Evolutionary conservation across 495 filamentous ascomycete genomes (phyloP), one percentile per base, ranked within the genome.

Genomic region (Tuber umbilicatum): DNA sequence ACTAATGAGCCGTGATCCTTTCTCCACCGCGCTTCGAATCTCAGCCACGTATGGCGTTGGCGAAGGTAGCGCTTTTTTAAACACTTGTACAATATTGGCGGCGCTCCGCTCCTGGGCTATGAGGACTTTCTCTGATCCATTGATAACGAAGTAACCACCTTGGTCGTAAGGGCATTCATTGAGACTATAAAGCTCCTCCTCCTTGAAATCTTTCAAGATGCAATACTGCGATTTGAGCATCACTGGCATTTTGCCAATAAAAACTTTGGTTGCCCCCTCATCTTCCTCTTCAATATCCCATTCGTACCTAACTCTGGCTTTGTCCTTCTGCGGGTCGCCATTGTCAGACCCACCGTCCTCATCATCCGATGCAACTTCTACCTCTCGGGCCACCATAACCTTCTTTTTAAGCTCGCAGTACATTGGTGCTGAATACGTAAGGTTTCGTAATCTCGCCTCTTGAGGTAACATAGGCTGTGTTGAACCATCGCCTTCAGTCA

Each of bases 111-210:
- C 95, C 83, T 99, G 95, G 1, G 96, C 96, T 75, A 99, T 98
- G 75, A 99, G 84, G 35, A 99, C 95, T 87, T 99, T 99, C 83
- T 99, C 95, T 83, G 92, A 95, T n/a, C 95, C 95, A 84, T 98
- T 99, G 85, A 99, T 98, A 75, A 99, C 91, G 83, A 99, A 99
- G 79, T 99, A 99, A 73, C 95, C 95, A 70, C 95, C 95, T 78
- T 95, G 94, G 81, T 99, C 95, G 83, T 97, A 98, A 0, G 96
- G 95, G 73, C 95, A 99, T 84, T 99, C 95, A 81, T 94, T 94
- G 84, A 92, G 90, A 17, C 89, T 86, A 81, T 94, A 97, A 1
- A 98, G 87, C 27, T 90, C 89, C 71, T 92, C 89, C 75, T 97
- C 94, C 70, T 87, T 87, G 79, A 94, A 87, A 74, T 91, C 89